Conservation (phyloP, 441 rosid genomes). For the Francoa sonchifolia region DNA sequence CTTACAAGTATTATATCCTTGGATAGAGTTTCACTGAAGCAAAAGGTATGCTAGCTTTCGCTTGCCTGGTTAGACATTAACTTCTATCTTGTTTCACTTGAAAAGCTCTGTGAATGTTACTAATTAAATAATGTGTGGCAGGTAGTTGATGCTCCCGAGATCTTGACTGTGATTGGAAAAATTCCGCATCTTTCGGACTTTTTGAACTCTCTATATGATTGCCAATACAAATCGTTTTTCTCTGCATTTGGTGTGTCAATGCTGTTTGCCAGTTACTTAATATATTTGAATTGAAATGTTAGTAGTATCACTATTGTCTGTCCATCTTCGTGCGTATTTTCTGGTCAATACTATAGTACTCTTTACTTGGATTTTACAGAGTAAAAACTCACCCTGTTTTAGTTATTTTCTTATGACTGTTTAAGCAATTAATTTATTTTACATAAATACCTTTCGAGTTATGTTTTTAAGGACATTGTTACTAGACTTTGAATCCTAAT, state of each 20-base stretch:
- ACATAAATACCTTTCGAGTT: no score
- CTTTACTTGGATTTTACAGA: no score
- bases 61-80: not conserved
- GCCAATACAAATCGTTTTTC: slow-evolving; percentile 87
- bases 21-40: slow-evolving; percentile 94
- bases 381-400: no score
- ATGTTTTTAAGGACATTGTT: no score
- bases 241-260: slow-evolving; percentile 70
- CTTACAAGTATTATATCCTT: slow-evolving; percentile 87
- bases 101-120: not conserved
- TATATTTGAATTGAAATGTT: not conserved
- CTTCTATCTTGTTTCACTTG: not conserved
- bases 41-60: slow-evolving; percentile 44
- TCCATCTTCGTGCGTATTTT: no score
- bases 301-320: no score
- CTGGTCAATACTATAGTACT: no score
- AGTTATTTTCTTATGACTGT: no score
- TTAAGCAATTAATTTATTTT: no score
- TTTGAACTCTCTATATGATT: slow-evolving; percentile 77
- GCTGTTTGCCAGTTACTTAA: not conserved
- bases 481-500: no score
- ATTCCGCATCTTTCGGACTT: slow-evolving; percentile 80
- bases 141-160: slow-evolving; percentile 99
- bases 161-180: slow-evolving; percentile 95
- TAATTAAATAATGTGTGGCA: slow-evolving; percentile 19